A percentile compares a stretch with the other conserved stretches of the same genome.
Conservation (phyloP, 2,329 filamentous ascomycete species). For the Calonectria naviculata region DNA sequence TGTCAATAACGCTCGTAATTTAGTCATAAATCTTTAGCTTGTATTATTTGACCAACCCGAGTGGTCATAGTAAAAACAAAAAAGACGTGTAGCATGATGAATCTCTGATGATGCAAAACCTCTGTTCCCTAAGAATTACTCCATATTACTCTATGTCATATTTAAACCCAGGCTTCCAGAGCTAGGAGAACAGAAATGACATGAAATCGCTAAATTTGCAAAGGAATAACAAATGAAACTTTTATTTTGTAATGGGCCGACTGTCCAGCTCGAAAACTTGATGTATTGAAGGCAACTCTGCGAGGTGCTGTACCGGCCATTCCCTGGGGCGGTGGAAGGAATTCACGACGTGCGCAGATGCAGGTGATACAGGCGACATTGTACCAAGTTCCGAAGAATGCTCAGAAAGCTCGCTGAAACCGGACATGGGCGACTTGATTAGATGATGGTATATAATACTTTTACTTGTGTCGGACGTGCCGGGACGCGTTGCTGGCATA, state of each 20-base stretch:
- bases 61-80: too few relatives aligned
- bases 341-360: neutral
- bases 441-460: neutral
- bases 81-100: too few relatives aligned
- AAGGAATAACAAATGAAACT: neutral
- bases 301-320: neutral
- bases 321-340: neutral
- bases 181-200: neutral
- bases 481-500: neutral
- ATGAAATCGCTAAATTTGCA: neutral
- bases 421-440: neutral
- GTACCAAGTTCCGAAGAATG: neutral
- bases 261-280: constrained; percentile 6
- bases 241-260: neutral
- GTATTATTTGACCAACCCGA: too few relatives aligned
- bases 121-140: neutral
- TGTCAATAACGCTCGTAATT: too few relatives aligned
- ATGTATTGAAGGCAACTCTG: neutral
- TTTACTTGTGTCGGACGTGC: neutral
- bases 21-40: too few relatives aligned
- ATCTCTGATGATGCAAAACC: too few relatives aligned
- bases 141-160: neutral
- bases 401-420: neutral
- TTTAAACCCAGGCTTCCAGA: neutral
- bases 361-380: neutral